Percentiles rank a stretch among this genome's conserved stretches.
phyloP scores from a whole-genome alignment of 2,329 filamentous ascomycete species.

The Aspergillus uvarum region DNA sequence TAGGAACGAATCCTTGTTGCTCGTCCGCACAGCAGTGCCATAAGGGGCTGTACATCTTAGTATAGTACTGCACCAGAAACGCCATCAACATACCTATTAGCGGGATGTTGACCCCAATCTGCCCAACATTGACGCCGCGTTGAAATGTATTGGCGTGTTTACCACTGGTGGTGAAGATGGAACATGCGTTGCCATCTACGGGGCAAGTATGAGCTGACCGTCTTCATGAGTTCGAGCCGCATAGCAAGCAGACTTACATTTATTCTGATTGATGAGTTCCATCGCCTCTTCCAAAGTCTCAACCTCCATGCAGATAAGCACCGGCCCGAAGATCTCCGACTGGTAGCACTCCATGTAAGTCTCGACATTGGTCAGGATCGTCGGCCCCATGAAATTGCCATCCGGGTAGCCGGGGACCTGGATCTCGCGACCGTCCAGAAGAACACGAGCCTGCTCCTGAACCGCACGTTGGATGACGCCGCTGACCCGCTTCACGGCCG shows the following conservation, averaged over 20 bases:
- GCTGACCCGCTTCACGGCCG: slow-evolving; percentile 60
- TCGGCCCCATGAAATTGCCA: slow-evolving; percentile 58
- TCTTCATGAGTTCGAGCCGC: background rate
- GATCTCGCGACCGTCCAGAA: slow-evolving; percentile 60
- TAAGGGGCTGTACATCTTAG: slow-evolving; percentile 20
- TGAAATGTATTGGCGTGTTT: slow-evolving; percentile 34
- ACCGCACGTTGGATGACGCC: slow-evolving; percentile 59
- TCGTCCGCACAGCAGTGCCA: slow-evolving; percentile 24
- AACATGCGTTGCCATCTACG: slow-evolving; percentile 37
- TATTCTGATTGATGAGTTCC: slow-evolving; percentile 32
- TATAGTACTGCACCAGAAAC: slow-evolving; percentile 1
- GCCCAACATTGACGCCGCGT: slow-evolving; percentile 30
- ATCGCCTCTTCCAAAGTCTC: slow-evolving; percentile 39
- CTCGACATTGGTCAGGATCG: slow-evolving; percentile 36
- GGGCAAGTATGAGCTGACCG: background rate
- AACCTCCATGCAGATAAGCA: slow-evolving; percentile 36
- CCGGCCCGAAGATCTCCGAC: slow-evolving; percentile 40
- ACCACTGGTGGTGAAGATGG: slow-evolving; percentile 37
- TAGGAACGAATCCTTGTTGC: slow-evolving; percentile 30
- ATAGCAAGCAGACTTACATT: slow-evolving; percentile 10
- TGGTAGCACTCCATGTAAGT: slow-evolving; percentile 40
- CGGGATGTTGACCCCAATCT: slow-evolving; percentile 33
- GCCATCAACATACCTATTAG: slow-evolving; percentile 21
- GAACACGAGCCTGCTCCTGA: slow-evolving; percentile 60
- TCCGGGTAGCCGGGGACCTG: slow-evolving; percentile 61